Evolutionary conservation across 345 rosid species (phyloP), one percentile per base, ranked within the genome.

Genomic region (Arabis hirsuta): DNA sequence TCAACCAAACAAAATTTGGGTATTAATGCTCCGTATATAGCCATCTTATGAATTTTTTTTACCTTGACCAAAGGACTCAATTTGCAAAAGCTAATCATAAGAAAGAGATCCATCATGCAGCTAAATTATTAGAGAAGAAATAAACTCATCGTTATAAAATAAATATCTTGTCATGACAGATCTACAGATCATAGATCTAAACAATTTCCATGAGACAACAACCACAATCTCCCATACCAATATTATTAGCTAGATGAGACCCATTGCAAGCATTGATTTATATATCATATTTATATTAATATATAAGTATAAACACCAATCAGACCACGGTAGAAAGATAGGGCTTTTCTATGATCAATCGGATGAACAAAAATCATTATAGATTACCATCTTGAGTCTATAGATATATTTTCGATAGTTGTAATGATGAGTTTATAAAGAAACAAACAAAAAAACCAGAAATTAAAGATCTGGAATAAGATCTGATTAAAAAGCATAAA

Each of bases 171-270:
- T 19, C 46, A 39, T 14, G 47, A 67, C 55, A 74, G 67, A 74
- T 74, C 62, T 67, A 31, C 12, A 60, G 41, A 9, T 52, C 63
- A 42, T 24, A 59, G 68, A 67, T 74, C 62, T 67, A 52, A 53
- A 67, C 36, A 41, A 43, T 43, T 59, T 51, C 24, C n/a, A 22
- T 24, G 39, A 59, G 62, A 59, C 55, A 66, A 66, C 73, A 55
- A 73, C 45, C 45, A 73, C 38, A 73, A 65, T 55, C 77, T 48
- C 50, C 66, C 71, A 65, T 65, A 38, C 58, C 51, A 39, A 0
- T 46, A 57, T 27, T 56, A 56, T 29, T 38, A 65, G 16, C 9
- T 41, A 38, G 44, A 65, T 22, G 13, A 55, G 19, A 56, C 72
- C 32, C 6, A 19, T 63, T 64, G 16, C n/a, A 16, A 26, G 48